Conservation (phyloP, 1,284 basidiomycete genomes). For the Coniophora puteana region DNA sequence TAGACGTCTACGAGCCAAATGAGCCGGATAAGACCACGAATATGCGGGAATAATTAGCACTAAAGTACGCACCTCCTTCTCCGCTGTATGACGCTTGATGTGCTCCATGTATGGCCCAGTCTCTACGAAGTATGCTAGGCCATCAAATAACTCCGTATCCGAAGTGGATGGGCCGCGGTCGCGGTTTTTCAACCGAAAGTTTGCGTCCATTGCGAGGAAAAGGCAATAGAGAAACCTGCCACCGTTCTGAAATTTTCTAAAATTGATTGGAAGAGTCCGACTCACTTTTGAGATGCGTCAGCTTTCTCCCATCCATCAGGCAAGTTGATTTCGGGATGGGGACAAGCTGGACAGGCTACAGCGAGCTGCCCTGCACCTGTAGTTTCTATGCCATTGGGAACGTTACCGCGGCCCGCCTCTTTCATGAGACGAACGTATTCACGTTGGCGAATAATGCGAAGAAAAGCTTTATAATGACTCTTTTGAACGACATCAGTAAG, state of each 20-base stretch:
- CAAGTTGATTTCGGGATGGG: conserved; percentile 11
- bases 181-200: too few relatives aligned
- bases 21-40: background rate
- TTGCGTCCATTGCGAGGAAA: too few relatives aligned
- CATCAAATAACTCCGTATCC: too few relatives aligned
- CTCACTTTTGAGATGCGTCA: too few relatives aligned
- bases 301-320: conserved; percentile 2
- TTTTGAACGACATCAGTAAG: too few relatives aligned
- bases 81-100: conserved; percentile 3
- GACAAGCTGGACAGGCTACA: conserved; percentile 12
- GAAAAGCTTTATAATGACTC: conserved; percentile 14
- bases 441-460: conserved; percentile 13
- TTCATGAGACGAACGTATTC: conserved; percentile 16
- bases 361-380: conserved; percentile 9
- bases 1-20: conserved; percentile 7
- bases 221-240: too few relatives aligned
- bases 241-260: too few relatives aligned
- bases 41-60: too few relatives aligned
- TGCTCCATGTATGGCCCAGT: conserved; percentile 14
- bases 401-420: conserved; percentile 15
- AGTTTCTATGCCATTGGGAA: conserved; percentile 3
- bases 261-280: too few relatives aligned
- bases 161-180: too few relatives aligned
- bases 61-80: conserved; percentile 3
- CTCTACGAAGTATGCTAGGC: conserved; percentile 17